Base-by-base conservation (phyloP, 306 rosid genomes). In the Cicer judaicum region DNA sequence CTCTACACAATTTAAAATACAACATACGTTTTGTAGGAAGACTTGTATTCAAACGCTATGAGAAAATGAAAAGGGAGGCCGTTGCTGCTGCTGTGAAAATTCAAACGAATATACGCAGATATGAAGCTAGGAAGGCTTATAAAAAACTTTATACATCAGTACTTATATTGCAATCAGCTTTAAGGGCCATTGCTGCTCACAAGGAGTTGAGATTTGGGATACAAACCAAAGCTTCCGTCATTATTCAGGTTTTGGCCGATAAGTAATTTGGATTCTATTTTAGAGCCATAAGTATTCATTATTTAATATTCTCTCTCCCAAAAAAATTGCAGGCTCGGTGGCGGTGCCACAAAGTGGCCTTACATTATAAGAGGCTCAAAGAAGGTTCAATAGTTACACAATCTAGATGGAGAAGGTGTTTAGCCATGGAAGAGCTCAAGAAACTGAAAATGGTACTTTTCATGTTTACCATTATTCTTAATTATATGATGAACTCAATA, bases 401-500 rank as follows among this genome's bases (percentile, higher is more conserved):
- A 84, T 84, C 92, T 87, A 88, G 85, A 89, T 87, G 93, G 97
- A 86, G 99, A 82, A 93, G 96, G 38, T 87, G 85, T 44, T 21
- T 84, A 67, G 95, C 87, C 47, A 88, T 83, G 83, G 81, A 57
- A 82, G 98, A 95, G 79, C 99, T 95, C 68, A 89, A 93, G 82
- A 95, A 92, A 81, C 97, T 90, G 75, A 95, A 90, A 90, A 92
- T 92, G 99, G 99, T 84, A 49, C 56, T 79, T 60, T 75, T 64
- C 46, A 47, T 78, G 66, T 57, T 71, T 42, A 44, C 34, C 50
- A 49, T 39, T 63, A n/a, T 44, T 78, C 59, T 68, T 72, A 72
- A 29, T 29, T 29, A 29, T 29, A 5, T 29, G 36, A 29, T 29
- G 36, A 29, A 29, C 36, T 29, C 36, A 29, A 3, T 29, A 29